phyloP scores from a whole-genome alignment of 78 protist species.

The Anaeramoeba flamelloides region DNA sequence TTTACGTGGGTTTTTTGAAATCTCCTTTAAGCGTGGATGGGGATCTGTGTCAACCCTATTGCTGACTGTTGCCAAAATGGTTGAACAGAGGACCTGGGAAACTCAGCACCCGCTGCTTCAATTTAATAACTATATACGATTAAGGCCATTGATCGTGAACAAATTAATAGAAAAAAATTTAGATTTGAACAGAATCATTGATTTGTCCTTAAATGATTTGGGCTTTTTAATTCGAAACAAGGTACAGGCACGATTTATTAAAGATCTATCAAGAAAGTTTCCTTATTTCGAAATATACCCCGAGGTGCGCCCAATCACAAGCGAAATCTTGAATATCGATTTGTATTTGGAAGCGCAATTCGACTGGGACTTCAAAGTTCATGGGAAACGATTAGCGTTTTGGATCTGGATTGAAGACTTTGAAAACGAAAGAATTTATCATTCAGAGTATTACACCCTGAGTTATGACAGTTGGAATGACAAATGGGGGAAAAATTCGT shows the following conservation, averaged over 20 bases:
- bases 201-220: background rate
- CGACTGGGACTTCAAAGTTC: background rate
- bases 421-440: conserved; percentile 53
- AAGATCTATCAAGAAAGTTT: background rate
- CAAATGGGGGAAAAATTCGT: no score
- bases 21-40: conserved; percentile 27
- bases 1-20: conserved; percentile 82
- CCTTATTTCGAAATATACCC: background rate
- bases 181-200: background rate
- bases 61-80: background rate
- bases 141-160: background rate
- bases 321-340: background rate
- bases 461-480: conserved; percentile 28
- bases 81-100: background rate
- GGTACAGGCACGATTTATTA: background rate
- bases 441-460: conserved; percentile 54
- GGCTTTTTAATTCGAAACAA: background rate
- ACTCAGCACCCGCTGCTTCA: background rate
- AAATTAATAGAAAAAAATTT: background rate
- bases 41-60: background rate
- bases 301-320: background rate
- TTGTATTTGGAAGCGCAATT: background rate
- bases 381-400: background rate
- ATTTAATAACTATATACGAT: background rate
- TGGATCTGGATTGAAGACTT: conserved; percentile 33